phyloP scores from a whole-genome alignment of 2,329 filamentous ascomycete genomes.

The Myriosclerotinia curreyana region DNA sequence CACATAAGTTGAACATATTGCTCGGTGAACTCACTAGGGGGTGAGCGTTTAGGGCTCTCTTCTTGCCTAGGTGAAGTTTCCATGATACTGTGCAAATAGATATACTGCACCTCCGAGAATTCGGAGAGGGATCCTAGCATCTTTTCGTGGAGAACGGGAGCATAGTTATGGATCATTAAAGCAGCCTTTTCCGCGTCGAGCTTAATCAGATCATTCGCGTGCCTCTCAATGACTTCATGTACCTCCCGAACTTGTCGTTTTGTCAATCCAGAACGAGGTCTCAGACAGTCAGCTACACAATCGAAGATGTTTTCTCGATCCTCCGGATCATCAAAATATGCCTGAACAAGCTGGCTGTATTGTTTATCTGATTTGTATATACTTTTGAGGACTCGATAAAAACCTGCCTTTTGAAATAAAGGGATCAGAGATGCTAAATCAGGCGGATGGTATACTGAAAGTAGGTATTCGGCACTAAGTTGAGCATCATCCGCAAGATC shows the following conservation, averaged over 20 bases:
- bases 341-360: constrained; percentile 72
- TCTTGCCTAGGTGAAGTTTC: constrained; percentile 53
- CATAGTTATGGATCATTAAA: constrained; percentile 53
- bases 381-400: constrained; percentile 88
- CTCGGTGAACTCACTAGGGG: constrained; percentile 66
- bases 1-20: constrained; percentile 91
- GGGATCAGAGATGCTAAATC: constrained; percentile 74
- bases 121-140: constrained; percentile 55
- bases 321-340: constrained; percentile 81
- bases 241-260: constrained; percentile 73
- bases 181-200: constrained; percentile 58
- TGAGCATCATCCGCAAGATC: constrained; percentile 91
- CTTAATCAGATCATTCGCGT: constrained; percentile 55
- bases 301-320: constrained; percentile 74
- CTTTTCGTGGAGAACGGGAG: constrained; percentile 53
- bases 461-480: constrained; percentile 90
- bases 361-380: constrained; percentile 78
- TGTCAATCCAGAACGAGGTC: constrained; percentile 58
- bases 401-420: constrained; percentile 73
- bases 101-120: constrained; percentile 57
- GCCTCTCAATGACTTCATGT: constrained; percentile 55
- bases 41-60: constrained; percentile 40
- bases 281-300: constrained; percentile 73
- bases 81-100: constrained; percentile 67
- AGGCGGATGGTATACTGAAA: constrained; percentile 89